These are phyloP conservation scores for Colletotrichum neosansevieriae DNA, from an alignment of 2,329 filamentous ascomycete species.

Conservation along the genomic window DNA sequence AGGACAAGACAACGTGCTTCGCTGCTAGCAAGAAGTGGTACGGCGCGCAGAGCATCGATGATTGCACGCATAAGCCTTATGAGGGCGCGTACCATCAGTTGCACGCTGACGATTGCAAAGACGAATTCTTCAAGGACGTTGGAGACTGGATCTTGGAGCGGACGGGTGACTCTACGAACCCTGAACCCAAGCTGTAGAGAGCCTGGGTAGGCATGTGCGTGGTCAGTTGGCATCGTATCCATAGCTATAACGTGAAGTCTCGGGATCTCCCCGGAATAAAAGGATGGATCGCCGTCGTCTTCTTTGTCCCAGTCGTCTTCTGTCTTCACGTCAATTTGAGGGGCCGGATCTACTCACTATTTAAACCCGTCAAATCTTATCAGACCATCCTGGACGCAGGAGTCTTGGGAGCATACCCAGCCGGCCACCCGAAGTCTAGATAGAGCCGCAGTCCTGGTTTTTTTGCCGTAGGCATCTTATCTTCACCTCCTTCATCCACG, in stretches of 20 bases:
- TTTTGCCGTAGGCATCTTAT: too few species aligned
- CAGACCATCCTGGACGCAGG: too few species aligned
- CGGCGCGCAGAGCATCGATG: slow-evolving; percentile 68
- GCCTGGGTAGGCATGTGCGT: not conserved
- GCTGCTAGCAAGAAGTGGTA: slow-evolving; percentile 74
- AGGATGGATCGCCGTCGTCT: too few species aligned
- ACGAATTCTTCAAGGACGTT: slow-evolving; percentile 70
- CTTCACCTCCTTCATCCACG: too few species aligned
- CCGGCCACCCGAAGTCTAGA: too few species aligned
- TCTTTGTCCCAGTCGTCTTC: too few species aligned
- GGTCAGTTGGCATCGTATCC: not conserved
- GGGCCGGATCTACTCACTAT: too few species aligned
- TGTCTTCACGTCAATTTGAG: too few species aligned
- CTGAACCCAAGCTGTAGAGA: slow-evolving; percentile 54
- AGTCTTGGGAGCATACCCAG: too few species aligned
- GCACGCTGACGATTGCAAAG: slow-evolving; percentile 69
- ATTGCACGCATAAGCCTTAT: slow-evolving; percentile 80
- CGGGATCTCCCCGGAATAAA: too few species aligned
- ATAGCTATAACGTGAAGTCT: not conserved
- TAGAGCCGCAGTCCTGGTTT: too few species aligned
- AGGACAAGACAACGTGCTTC: slow-evolving; percentile 77
- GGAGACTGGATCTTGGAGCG: slow-evolving; percentile 73
- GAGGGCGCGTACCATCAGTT: slow-evolving; percentile 84
- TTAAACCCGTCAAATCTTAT: too few species aligned
- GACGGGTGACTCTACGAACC: slow-evolving; percentile 39